These are phyloP conservation scores for Nannochloris sp. DNA, from an alignment of 139 green algal species.

Conservation along the genomic window DNA sequence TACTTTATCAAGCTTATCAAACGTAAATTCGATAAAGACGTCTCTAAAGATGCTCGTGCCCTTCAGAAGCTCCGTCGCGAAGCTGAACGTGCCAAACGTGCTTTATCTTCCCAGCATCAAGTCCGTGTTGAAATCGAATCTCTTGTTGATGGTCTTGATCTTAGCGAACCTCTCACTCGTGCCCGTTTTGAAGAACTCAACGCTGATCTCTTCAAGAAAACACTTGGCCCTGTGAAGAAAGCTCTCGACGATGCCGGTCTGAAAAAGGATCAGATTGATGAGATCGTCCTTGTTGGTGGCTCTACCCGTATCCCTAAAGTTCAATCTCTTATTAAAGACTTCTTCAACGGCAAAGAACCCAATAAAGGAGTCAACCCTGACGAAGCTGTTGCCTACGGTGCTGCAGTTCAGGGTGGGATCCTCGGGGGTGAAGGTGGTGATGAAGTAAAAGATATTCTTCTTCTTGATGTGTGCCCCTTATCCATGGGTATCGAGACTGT, in stretches of 20 bases:
- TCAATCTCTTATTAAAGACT: slow-evolving; percentile 80
- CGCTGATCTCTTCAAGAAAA: slow-evolving; percentile 98
- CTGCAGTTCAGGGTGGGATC: slow-evolving; percentile 87
- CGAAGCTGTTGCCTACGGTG: slow-evolving; percentile 88
- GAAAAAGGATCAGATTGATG: slow-evolving; percentile 85
- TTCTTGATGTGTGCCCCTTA: slow-evolving; percentile 83
- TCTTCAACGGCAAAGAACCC: slow-evolving; percentile 88
- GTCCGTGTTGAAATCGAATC: slow-evolving; percentile 97
- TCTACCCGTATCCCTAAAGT: slow-evolving; percentile 94
- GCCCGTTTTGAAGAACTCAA: slow-evolving; percentile 99
- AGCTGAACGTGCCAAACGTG: slow-evolving; percentile 95
- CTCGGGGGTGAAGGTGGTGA: slow-evolving; percentile 68
- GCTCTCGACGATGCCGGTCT: slow-evolving; percentile 90
- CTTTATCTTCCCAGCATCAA: slow-evolving; percentile 89
- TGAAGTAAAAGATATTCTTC: slow-evolving; percentile 75
- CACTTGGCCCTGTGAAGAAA: slow-evolving; percentile 91
- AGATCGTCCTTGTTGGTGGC: slow-evolving; percentile 95
- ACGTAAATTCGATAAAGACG: slow-evolving; percentile 91
- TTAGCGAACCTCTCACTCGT: slow-evolving; percentile 94
- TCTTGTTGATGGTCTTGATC: slow-evolving; percentile 89
- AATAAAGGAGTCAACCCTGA: slow-evolving; percentile 94
- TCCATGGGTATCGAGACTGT: slow-evolving; percentile 91
- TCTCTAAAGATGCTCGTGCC: slow-evolving; percentile 83
- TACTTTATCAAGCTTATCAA: slow-evolving; percentile 99
- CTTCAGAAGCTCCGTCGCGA: slow-evolving; percentile 94